These are phyloP conservation scores for Hansenula sp. DNA, from an alignment of 1,139 yeast species.

Conservation along the genomic window DNA sequence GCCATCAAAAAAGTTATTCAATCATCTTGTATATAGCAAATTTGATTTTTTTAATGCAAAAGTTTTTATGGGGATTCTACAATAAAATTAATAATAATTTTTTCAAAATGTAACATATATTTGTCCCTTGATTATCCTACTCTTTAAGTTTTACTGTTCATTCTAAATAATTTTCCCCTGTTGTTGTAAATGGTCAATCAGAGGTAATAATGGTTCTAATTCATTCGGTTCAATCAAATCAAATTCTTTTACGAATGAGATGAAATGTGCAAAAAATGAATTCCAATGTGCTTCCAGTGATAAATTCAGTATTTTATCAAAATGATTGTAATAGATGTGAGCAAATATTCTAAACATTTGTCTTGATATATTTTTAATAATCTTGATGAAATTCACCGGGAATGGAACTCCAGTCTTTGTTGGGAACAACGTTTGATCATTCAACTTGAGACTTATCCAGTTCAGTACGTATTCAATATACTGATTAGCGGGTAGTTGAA, in stretches of 20 bases:
- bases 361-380: constrained; percentile 78
- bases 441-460: constrained; percentile 84
- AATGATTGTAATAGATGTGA: constrained; percentile 90
- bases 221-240: constrained; percentile 75
- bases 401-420: constrained; percentile 92
- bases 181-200: constrained; percentile 74
- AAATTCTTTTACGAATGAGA: constrained; percentile 82
- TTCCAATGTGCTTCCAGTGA: constrained; percentile 98
- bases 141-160: background rate
- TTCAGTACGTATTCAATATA: constrained; percentile 89
- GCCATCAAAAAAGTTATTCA: background rate
- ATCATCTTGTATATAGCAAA: background rate
- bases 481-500: constrained; percentile 86
- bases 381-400: constrained; percentile 79
- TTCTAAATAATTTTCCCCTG: constrained; percentile 69
- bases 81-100: no score
- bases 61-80: background rate
- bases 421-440: constrained; percentile 88
- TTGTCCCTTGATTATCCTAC: no score
- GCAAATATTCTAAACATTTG: constrained; percentile 98
- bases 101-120: no score
- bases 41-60: background rate
- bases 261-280: constrained; percentile 93
- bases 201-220: constrained; percentile 68
- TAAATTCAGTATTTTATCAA: constrained; percentile 84